Conservation (phyloP, 78 protist genomes). For the Emiliania huxleyi region DNA sequence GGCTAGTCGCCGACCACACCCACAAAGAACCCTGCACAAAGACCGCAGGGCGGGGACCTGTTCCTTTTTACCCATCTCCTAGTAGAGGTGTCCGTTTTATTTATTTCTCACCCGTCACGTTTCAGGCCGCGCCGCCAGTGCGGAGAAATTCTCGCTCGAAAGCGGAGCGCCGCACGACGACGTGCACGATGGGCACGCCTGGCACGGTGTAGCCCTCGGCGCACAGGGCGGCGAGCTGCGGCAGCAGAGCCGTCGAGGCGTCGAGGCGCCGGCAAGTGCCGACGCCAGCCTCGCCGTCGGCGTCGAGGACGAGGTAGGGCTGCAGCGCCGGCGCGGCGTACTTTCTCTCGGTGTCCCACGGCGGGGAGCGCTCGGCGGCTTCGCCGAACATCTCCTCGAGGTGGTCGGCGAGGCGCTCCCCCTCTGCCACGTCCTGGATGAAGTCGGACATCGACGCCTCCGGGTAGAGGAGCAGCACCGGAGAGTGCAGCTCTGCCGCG, state of each 20-base stretch:
- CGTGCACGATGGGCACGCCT: not conserved
- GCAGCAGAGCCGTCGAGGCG: too few species aligned
- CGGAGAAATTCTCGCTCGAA: not conserved
- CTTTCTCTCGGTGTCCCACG: not conserved
- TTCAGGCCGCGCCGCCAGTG: not conserved
- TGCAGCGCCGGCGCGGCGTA: not conserved
- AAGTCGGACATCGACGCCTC: not conserved
- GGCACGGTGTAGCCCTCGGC: not conserved
- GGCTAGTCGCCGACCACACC: too few species aligned
- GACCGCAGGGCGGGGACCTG: too few species aligned
- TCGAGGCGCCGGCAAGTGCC: not conserved
- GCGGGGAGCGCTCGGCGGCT: not conserved
- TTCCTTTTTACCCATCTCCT: too few species aligned
- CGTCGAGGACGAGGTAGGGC: not conserved
- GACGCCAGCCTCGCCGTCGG: not conserved
- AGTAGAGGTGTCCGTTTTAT: too few species aligned
- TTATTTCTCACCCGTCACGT: too few species aligned
- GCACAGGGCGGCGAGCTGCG: not conserved
- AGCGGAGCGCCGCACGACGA: not conserved
- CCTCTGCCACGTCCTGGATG: not conserved
- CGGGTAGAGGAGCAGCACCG: constrained; percentile 1
- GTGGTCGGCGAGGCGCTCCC: not conserved
- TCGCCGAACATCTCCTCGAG: not conserved
- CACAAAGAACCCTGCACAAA: too few species aligned
- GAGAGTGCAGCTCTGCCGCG: not conserved